phyloP scores from a whole-genome alignment of 2,329 filamentous ascomycete genomes.

The Onygenales sp. region DNA sequence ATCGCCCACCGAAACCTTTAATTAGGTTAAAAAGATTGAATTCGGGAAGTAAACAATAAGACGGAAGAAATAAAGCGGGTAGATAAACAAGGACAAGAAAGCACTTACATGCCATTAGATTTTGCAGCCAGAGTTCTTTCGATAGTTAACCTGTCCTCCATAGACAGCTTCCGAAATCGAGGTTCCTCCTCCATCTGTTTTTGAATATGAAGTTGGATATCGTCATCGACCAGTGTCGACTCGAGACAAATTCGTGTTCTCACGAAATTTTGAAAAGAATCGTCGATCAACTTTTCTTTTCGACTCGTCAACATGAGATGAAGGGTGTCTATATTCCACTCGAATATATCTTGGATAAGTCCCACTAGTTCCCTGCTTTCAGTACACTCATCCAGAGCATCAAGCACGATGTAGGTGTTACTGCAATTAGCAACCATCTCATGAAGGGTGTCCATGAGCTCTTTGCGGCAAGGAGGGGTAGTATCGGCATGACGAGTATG shows the following conservation, averaged over 20 bases:
- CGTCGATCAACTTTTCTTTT: slow-evolving; percentile 10
- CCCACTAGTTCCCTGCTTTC: slow-evolving; percentile 5
- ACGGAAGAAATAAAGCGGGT: not conserved
- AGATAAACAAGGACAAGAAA: not conserved
- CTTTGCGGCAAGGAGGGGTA: slow-evolving; percentile 15
- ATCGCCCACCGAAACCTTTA: slow-evolving; percentile 17
- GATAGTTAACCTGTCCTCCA: slow-evolving; percentile 7
- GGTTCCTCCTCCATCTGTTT: slow-evolving; percentile 6
- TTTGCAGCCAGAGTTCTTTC: slow-evolving; percentile 17
- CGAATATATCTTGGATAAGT: slow-evolving; percentile 2
- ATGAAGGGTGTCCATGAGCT: slow-evolving; percentile 14
- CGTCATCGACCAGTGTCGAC: slow-evolving; percentile 7
- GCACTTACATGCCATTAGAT: slow-evolving; percentile 11
- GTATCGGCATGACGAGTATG: slow-evolving; percentile 12
- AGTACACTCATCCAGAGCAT: slow-evolving; percentile 14
- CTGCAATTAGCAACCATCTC: slow-evolving; percentile 19
- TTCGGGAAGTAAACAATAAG: not conserved
- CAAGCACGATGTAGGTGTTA: slow-evolving; percentile 10
- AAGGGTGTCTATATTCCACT: not conserved
- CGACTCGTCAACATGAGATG: slow-evolving; percentile 11
- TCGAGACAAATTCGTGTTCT: slow-evolving; percentile 6
- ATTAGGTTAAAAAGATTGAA: not conserved
- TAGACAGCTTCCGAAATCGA: slow-evolving; percentile 7
- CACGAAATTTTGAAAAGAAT: slow-evolving; percentile 1
- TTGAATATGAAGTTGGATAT: slow-evolving; percentile 11